A percentile compares a stretch with the other conserved stretches of the same genome.
Conservation (phyloP, 345 rosid genomes). For the Durio zibethinus region DNA sequence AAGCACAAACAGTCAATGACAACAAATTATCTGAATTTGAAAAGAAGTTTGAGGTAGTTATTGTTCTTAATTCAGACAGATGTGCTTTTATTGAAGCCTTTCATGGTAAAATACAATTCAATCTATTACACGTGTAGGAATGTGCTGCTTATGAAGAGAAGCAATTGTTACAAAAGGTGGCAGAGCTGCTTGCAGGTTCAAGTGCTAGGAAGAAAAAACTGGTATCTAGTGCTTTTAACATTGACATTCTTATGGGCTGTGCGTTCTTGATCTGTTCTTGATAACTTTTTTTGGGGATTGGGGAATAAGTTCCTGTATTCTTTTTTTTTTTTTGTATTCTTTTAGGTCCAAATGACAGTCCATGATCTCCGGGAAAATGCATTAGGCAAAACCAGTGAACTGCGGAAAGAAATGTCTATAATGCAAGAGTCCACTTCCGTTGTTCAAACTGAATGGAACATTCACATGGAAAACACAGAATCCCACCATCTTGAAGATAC, state of each 20-base stretch:
- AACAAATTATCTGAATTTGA: constrained; percentile 71
- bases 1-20: constrained; percentile 78
- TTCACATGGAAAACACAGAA: constrained; percentile 84
- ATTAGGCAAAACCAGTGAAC: constrained; percentile 59
- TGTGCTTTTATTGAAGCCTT: constrained; percentile 1
- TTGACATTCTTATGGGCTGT: neutral
- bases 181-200: constrained; percentile 78
- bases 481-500: constrained; percentile 61
- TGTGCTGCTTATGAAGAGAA: constrained; percentile 87
- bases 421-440: constrained; percentile 81
- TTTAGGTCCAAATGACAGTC: constrained; percentile 84
- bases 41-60: constrained; percentile 86
- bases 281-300: neutral
- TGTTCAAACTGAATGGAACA: constrained; percentile 71
- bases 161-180: constrained; percentile 83
- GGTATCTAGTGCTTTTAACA: constrained; percentile 34
- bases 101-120: neutral
- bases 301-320: constrained; percentile 5
- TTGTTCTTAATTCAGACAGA: constrained; percentile 7
- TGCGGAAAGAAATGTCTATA: constrained; percentile 90
- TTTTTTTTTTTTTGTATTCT: too few relatives aligned
- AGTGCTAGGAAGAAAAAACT: constrained; percentile 86
- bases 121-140: constrained; percentile 42
- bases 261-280: neutral
- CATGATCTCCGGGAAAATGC: constrained; percentile 77